Conservation (phyloP, 768 basidiomycete species). For the Hericium coralloides region DNA sequence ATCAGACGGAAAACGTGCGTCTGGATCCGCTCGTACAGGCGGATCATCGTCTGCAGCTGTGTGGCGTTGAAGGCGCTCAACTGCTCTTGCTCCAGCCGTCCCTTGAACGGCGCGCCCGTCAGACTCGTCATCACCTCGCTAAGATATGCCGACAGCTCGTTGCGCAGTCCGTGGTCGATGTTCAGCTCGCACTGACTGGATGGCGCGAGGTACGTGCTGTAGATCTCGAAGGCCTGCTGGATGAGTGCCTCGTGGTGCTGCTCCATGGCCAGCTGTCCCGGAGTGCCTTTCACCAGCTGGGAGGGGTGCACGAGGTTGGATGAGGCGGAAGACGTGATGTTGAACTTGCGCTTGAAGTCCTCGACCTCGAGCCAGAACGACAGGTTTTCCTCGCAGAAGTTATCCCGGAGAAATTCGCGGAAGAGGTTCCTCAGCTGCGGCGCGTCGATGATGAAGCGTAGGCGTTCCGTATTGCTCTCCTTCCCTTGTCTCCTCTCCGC, state of each 20-base stretch:
- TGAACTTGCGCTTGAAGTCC: slow-evolving; percentile 95
- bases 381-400: slow-evolving; percentile 98
- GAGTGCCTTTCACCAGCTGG: slow-evolving; percentile 37
- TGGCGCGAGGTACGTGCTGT: slow-evolving; percentile 92
- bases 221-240: slow-evolving; percentile 88
- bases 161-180: slow-evolving; percentile 94
- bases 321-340: slow-evolving; percentile 74
- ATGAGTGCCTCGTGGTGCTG: slow-evolving; percentile 93
- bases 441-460: slow-evolving; percentile 89
- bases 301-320: slow-evolving; percentile 33
- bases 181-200: slow-evolving; percentile 95
- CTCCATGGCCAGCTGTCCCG: slow-evolving; percentile 89
- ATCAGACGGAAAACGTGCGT: slow-evolving; percentile 94
- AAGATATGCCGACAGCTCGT: slow-evolving; percentile 89
- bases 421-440: slow-evolving; percentile 83
- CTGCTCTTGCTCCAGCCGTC: slow-evolving; percentile 74
- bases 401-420: slow-evolving; percentile 87
- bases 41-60: slow-evolving; percentile 89
- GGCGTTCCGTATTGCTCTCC: slow-evolving; percentile 88
- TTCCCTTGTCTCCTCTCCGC: slow-evolving; percentile 47
- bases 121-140: slow-evolving; percentile 77
- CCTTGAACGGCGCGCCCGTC: slow-evolving; percentile 71
- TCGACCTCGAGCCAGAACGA: slow-evolving; percentile 96
- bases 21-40: slow-evolving; percentile 93
- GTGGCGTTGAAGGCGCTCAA: slow-evolving; percentile 86